Evolutionary conservation across 1,284 basidiomycete genomes (phyloP).

Genomic region (Melampsora americana): DNA sequence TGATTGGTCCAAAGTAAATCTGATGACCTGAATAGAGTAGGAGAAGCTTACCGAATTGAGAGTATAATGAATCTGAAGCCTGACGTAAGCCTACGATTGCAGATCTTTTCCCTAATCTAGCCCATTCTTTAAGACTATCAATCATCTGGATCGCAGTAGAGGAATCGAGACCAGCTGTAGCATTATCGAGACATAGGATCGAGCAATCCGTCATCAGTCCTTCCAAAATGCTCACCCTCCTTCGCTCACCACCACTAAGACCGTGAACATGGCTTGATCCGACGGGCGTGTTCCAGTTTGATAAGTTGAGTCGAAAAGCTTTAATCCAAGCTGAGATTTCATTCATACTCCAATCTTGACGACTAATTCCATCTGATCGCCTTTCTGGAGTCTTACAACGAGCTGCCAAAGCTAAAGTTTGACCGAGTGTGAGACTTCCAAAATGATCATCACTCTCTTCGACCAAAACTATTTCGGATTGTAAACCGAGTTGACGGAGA

Average conservation of each 20-base stretch:
- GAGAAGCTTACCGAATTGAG: constrained; percentile 34
- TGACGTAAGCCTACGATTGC: constrained; percentile 28
- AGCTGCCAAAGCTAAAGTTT: constrained; percentile 32
- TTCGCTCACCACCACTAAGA: constrained; percentile 41
- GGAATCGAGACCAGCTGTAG: constrained; percentile 40
- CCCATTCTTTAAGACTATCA: constrained; percentile 40
- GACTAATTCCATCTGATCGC: constrained; percentile 1
- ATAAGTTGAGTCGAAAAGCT: constrained; percentile 12
- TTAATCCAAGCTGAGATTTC: constrained; percentile 26
- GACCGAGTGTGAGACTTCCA: constrained; percentile 1
- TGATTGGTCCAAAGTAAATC: constrained; percentile 39
- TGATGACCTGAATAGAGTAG: constrained; percentile 39
- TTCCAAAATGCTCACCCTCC: constrained; percentile 38
- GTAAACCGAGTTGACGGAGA: constrained; percentile 41
- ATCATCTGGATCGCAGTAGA: constrained; percentile 35
- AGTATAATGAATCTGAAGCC: constrained; percentile 26
- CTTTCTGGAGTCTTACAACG: constrained; percentile 21
- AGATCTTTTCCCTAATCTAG: constrained; percentile 20
- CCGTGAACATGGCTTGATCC: constrained; percentile 28
- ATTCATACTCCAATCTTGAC: background rate
- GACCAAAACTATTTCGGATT: constrained; percentile 19
- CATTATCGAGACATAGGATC: constrained; percentile 41
- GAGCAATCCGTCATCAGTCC: constrained; percentile 13
- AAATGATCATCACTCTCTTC: constrained; percentile 41
- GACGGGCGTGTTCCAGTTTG: constrained; percentile 16